A percentile compares a stretch with the other conserved stretches of the same genome.
Evolutionary conservation across 148 eudicot genomes (phyloP).

Genomic region (Dianthus caryophyllus): DNA sequence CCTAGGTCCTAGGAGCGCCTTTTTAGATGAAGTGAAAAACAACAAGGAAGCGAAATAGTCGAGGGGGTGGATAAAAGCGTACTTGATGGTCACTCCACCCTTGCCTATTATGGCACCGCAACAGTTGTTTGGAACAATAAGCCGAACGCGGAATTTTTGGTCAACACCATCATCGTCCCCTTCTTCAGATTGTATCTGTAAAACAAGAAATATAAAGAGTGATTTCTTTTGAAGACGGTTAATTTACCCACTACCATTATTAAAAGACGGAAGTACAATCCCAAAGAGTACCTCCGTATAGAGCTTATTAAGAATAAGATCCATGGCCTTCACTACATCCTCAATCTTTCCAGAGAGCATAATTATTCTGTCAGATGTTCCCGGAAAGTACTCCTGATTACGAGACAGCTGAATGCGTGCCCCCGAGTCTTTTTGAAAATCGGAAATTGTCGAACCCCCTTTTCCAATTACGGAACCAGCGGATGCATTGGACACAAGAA

Average conservation of each 20-base stretch:
- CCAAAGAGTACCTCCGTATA: slow-evolving; percentile 57
- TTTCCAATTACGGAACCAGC: slow-evolving; percentile 98
- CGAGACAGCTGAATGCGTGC: slow-evolving; percentile 97
- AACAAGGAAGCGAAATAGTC: slow-evolving; percentile 2
- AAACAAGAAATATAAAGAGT: slow-evolving; percentile 22
- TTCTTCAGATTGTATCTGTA: slow-evolving; percentile 73
- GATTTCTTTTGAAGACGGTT: no score
- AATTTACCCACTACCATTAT: no score
- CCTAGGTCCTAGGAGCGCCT: no score
- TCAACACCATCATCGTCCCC: slow-evolving; percentile 58
- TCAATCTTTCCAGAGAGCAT: slow-evolving; percentile 78
- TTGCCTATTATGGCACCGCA: slow-evolving; percentile 99
- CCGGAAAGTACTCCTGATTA: slow-evolving; percentile 85
- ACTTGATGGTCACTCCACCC: slow-evolving; percentile 90
- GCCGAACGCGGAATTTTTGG: slow-evolving; percentile 59
- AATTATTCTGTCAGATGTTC: slow-evolving; percentile 88
- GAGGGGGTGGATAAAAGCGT: slow-evolving; percentile 25
- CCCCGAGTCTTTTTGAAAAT: slow-evolving; percentile 86
- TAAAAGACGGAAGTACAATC: not conserved
- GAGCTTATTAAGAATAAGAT: slow-evolving; percentile 72
- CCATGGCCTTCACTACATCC: slow-evolving; percentile 76
- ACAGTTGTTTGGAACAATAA: slow-evolving; percentile 86
- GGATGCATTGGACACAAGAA: slow-evolving; percentile 93
- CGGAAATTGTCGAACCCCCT: slow-evolving; percentile 85
- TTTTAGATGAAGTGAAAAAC: no score